Base-by-base conservation (phyloP, 2,329 filamentous ascomycete species). In the Myrmaecium sp. region DNA sequence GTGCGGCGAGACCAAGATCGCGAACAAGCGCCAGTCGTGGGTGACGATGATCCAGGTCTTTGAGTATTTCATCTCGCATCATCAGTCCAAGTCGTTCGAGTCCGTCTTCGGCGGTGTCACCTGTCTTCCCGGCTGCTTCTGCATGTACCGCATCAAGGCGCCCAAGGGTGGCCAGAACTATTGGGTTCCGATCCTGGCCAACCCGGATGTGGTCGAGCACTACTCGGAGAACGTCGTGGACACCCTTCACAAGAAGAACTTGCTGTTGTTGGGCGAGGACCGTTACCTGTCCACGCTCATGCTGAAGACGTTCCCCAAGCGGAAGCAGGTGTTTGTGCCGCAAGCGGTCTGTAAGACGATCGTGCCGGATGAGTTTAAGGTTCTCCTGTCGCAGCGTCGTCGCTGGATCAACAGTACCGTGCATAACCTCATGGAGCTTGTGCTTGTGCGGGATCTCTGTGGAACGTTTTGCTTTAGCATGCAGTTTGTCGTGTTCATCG, bases 401-500 rank as follows among this genome's bases (percentile, higher is more conserved):
- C 74, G 89, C 53, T 98, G 89, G 89, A 98, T 98, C 58, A 98
- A 98, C 68, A 93, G 82, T 51, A 98, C 89, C 4, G 78, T 98
- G 26, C 89, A 98, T 63, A 98, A 98, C 49, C 62, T 98, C 23
- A 94, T 98, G 80, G 89, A 98, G 54, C 69, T 98, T 32, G 74
- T 95, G 27, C 69, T 98, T 17, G 91, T 98, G 23, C 73, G 84
- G 36, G 89, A 98, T 59, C 69, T 98, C 10, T 98, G 89, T 47
- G 89, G 89, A 38, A 98, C 89, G 3, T 98, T 98, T 61, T 98
- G 91, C 63, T 98, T 98, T 64, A 93, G 82, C 54, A 98, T 98
- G 89, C 89, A 98, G 56, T 98, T 98, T 49, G 76, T 98, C 37
- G 77, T 98, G 35, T 92, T 84, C 49, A 79, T 98, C 45, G 89